phyloP scores from a whole-genome alignment of 352 stramenopile genomes.

The Phytophthora lateralis region DNA sequence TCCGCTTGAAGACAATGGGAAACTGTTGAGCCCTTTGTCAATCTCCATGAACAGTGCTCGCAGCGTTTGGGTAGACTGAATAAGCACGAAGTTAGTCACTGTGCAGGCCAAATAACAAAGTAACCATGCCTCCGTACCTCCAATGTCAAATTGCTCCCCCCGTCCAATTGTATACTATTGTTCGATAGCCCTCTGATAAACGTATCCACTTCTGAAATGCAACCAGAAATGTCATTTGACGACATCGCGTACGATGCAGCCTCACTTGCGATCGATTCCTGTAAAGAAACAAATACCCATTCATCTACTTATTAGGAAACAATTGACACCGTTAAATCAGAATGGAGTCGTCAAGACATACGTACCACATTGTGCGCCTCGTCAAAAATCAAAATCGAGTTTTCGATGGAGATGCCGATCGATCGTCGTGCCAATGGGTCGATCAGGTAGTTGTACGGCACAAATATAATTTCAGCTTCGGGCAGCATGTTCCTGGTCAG shows the following conservation, averaged over 20 bases:
- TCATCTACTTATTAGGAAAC: neutral
- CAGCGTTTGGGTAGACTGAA: slow-evolving; percentile 77
- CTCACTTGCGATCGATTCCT: slow-evolving; percentile 93
- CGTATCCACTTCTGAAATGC: slow-evolving; percentile 93
- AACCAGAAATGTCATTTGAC: slow-evolving; percentile 93
- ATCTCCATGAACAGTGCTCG: slow-evolving; percentile 87
- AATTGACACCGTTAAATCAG: neutral
- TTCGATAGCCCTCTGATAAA: slow-evolving; percentile 75
- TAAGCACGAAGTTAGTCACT: slow-evolving; percentile 18
- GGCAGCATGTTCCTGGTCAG: slow-evolving; percentile 90
- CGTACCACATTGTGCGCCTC: slow-evolving; percentile 99
- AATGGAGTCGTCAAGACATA: neutral
- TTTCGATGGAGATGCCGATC: slow-evolving; percentile 95
- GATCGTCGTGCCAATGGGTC: slow-evolving; percentile 91
- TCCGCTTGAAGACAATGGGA: slow-evolving; percentile 70
- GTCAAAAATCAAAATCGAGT: slow-evolving; percentile 99
- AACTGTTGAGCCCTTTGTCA: slow-evolving; percentile 79
- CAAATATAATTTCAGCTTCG: slow-evolving; percentile 96
- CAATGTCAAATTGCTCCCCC: slow-evolving; percentile 56
- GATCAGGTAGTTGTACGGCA: slow-evolving; percentile 99
- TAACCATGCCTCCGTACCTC: slow-evolving; percentile 47
- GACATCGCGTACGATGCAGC: slow-evolving; percentile 97
- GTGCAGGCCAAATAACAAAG: neutral
- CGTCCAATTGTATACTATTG: slow-evolving; percentile 56
- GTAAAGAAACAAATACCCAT: neutral